These are phyloP conservation scores for Diutina pseudorugosa DNA, from an alignment of 1,139 yeast genomes.

Conservation along the genomic window DNA sequence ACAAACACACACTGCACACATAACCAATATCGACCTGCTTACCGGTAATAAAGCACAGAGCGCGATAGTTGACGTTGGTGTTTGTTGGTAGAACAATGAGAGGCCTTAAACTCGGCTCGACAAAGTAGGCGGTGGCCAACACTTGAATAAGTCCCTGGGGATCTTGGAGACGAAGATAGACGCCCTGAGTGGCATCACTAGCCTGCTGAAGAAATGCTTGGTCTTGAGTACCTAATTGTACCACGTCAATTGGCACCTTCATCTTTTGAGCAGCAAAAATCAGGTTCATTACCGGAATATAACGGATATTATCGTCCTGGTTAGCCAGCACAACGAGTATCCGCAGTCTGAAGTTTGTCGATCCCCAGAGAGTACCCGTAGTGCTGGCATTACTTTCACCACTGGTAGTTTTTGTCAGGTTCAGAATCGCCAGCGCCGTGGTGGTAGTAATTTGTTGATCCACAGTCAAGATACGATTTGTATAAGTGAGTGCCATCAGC, in stretches of 20 bases:
- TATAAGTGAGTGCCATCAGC: slow-evolving; percentile 65
- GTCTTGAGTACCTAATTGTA: slow-evolving; percentile 57
- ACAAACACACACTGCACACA: slow-evolving; percentile 91
- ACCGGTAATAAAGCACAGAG: slow-evolving; percentile 87
- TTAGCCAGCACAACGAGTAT: slow-evolving; percentile 65
- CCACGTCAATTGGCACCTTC: slow-evolving; percentile 83
- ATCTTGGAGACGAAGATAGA: slow-evolving; percentile 64
- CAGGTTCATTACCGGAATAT: slow-evolving; percentile 90
- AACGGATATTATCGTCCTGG: slow-evolving; percentile 63
- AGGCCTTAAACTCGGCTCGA: slow-evolving; percentile 72
- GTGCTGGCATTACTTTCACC: slow-evolving; percentile 5
- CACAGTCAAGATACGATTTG: slow-evolving; percentile 50
- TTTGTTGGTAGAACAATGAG: slow-evolving; percentile 74
- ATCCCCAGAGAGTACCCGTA: slow-evolving; percentile 7
- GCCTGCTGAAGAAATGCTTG: slow-evolving; percentile 92
- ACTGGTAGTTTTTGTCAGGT: background rate
- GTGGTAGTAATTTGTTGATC: slow-evolving; percentile 39
- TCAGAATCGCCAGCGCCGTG: slow-evolving; percentile 30
- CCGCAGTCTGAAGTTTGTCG: slow-evolving; percentile 48
- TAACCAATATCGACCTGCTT: slow-evolving; percentile 84
- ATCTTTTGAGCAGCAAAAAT: slow-evolving; percentile 93
- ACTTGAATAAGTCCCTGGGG: slow-evolving; percentile 71
- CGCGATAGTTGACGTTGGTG: slow-evolving; percentile 82
- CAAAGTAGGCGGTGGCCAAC: slow-evolving; percentile 51
- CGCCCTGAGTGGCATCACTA: slow-evolving; percentile 88